Base-by-base conservation (phyloP, 2,329 filamentous ascomycete genomes). In the Penicillium polonicum region DNA sequence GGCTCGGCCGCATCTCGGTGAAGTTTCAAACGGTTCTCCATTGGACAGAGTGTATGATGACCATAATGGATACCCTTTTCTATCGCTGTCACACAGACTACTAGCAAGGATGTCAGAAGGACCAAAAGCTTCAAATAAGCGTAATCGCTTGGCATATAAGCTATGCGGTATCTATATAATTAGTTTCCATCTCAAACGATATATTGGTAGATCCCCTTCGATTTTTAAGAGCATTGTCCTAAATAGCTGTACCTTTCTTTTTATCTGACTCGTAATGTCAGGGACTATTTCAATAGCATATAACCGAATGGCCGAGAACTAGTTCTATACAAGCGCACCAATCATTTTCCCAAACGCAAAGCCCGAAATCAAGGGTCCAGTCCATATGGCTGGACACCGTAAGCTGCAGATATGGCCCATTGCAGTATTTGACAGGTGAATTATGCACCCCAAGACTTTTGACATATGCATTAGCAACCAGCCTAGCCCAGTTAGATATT, bases 401-500 rank as follows among this genome's bases (percentile, higher is more conserved):
- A 60, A 38, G 55, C 59, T 48, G 49, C 59, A 65, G 45, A 33
- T 57, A 57, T n/a, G 29, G 48, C 46, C 39, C 25, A 35, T 50
- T 61, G 57, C 48, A 42, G 53, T 27, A 21, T 58, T 54, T 60
- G 62, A 63, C 53, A 61, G 55, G 41, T 58, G 51, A 52, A 21
- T 31, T 39, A 56, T 59, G 48, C 55, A 42, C 49, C 49, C 46
- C 13, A 53, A 43, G 49, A 46, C 43, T 53, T 57, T 42, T 48
- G 49, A 43, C 49, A 6, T 61, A 44, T 60, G 57, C 57, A 64
- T 58, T 44, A 58, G 49, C 53, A 55, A 46, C 25, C 33, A 44
- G 54, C 56, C 61, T 57, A 53, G 59, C 55, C 58, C 56, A 39
- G 45, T 33, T 56, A 45, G 15, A 52, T 29, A 53, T 52, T 35